Base-by-base conservation (phyloP, 305 asterid species). In the Fraxinus angustifolia region DNA sequence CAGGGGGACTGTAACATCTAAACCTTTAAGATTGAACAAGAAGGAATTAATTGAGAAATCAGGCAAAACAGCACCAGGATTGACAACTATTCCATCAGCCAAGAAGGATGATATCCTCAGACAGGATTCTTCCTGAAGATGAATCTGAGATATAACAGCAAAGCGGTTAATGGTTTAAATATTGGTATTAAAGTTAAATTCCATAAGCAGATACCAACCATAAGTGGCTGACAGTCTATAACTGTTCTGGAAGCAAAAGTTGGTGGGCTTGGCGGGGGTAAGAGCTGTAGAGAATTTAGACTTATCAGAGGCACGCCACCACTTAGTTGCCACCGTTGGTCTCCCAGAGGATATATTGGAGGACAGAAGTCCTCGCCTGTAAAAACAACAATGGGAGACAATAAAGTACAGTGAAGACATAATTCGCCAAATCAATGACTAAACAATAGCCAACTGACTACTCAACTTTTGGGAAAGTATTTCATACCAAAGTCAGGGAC, bases 71-170 rank as follows among this genome's bases (percentile, higher is more conserved):
- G 89, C 83, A 84, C 96, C 96, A 78, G 90, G 91, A 83, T 87
- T 90, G 76, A 85, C 92, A 80, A 92, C 91, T 82, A 96, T 83
- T 82, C 98, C 99, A 88, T 96, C 99, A 78, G 96, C 96, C 91
- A 96, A 87, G 88, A 96, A 92, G 50, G 99, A 96, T 68, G 97
- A 84, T 89, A 96, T 93, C 87, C 98, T 93, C 84, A 93, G 87
- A 86, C 98, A 96, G 67, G 99, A 94, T 82, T 91, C 99, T 91
- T 96, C 99, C 89, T 94, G 98, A 87, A 94, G 97, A 92, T 93
- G 94, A 85, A 94, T 86, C 99, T 96, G 94, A 76, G 77, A 86
- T 84, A 83, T 53, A 87, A 77, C 60, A 58, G 70, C 80, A 83
- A 77, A 80, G 76, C 76, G 71, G 72, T 68, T 21, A 79, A 82